Conservation (phyloP, 2,329 filamentous ascomycete species). For the Cadophora gregata region DNA sequence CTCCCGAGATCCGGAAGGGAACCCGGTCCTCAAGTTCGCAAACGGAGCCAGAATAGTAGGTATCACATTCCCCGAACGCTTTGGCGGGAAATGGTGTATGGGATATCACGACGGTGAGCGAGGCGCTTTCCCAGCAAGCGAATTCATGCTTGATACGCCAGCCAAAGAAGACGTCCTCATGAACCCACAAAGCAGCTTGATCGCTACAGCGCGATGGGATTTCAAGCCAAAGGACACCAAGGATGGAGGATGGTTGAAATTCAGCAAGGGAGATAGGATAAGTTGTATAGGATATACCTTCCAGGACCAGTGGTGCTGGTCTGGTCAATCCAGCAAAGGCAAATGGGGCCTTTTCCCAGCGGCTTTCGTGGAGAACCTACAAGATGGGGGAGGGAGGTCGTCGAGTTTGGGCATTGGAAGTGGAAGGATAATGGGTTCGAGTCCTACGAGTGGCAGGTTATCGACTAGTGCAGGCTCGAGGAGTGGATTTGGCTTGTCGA, state of each 20-base stretch:
- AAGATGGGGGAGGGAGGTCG: not conserved
- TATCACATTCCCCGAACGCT: constrained; percentile 41
- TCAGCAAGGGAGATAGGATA: constrained; percentile 43
- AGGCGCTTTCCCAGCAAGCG: constrained; percentile 39
- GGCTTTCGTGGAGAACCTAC: constrained; percentile 37
- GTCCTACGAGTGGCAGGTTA: constrained; percentile 2
- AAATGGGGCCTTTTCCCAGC: constrained; percentile 43
- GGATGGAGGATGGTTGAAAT: constrained; percentile 41
- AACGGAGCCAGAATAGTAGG: constrained; percentile 42
- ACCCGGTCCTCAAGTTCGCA: constrained; percentile 40
- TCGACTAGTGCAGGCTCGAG: constrained; percentile 16
- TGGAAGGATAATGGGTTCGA: not conserved
- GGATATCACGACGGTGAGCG: constrained; percentile 43
- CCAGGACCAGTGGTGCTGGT: constrained; percentile 44
- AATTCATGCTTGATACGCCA: constrained; percentile 38
- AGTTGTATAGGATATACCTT: constrained; percentile 39
- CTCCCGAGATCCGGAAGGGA: constrained; percentile 39
- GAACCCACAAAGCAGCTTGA: constrained; percentile 37
- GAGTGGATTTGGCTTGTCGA: constrained; percentile 8
- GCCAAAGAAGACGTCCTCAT: constrained; percentile 38
- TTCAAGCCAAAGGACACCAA: constrained; percentile 43
- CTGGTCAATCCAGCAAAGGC: constrained; percentile 40
- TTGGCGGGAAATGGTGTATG: constrained; percentile 40
- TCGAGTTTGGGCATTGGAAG: not conserved
- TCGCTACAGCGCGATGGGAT: constrained; percentile 42